Evolutionary conservation across 352 stramenopile genomes (phyloP), one percentile per base, ranked within the genome.

Genomic region (Phytopythium kandeliae): DNA sequence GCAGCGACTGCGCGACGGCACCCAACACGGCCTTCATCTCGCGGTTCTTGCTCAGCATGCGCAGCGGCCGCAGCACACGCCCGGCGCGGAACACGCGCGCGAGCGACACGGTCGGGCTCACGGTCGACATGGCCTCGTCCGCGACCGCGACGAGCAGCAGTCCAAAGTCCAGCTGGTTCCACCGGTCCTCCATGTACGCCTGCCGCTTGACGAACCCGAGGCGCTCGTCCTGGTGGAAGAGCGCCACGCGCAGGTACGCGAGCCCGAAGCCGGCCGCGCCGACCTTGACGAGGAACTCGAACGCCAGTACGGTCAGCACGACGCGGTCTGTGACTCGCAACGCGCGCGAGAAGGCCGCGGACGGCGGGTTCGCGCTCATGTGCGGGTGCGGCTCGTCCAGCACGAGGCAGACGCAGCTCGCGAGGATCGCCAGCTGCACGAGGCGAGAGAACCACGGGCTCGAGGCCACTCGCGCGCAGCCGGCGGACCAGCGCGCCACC

Each of bases 11-110:
- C 25, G 69, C 76, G n/a, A 92, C 71, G 15, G 80, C 78, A 15
- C 69, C 74, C 17, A 92, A 48, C 21, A 92, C 88, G 9, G 61
- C 54, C 37, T 92, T 88, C 80, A 89, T 92, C 47, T 92, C 80
- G 26, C 68, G 58, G 54, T 92, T 82, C 48, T 85, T 78, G 48
- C 85, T 89, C 6, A 92, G 42, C 51, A 92, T 87, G 3, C 80
- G 72, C 22, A 92, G 50, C 1, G 80, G 80, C 0, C 76, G 62
- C 8, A 92, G 52, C 17, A 92, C 80, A 17, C 80, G 78, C 12
- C 71, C 75, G 1, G 78, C 80, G 34, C 76, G 76, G 26, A 92
- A 85, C n/a, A 88, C 71, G 9, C 74, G 76, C 5, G 74, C 76
- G 2, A 54, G 31, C 7, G 67, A 70, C 22, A 87, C 52, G 11